Conservation (phyloP, 768 basidiomycete genomes). For the Rhizopogon vesiculosus region DNA sequence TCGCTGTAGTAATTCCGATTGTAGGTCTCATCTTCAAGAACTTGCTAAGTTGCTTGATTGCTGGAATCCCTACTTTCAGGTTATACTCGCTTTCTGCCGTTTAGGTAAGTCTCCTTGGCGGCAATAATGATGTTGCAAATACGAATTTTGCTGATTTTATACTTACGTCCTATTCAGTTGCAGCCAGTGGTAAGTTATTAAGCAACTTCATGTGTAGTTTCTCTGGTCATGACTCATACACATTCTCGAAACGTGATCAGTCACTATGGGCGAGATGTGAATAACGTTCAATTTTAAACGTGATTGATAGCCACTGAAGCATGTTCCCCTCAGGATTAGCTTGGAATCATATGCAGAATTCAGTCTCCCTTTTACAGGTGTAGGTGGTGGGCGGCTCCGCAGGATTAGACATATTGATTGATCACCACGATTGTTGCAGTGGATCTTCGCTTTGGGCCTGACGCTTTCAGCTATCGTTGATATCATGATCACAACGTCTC, state of each 20-base stretch:
- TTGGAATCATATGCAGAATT: slow-evolving; percentile 8
- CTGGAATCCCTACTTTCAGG: slow-evolving; percentile 2
- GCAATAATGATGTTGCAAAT: background rate
- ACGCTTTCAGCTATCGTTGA: slow-evolving; percentile 42
- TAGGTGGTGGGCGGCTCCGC: slow-evolving; percentile 1
- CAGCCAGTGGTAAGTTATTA: slow-evolving; percentile 14
- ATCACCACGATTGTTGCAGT: slow-evolving; percentile 20
- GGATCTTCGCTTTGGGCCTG: slow-evolving; percentile 42
- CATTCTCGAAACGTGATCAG: slow-evolving; percentile 7
- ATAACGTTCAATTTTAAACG: background rate
- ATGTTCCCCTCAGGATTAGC: slow-evolving; percentile 7
- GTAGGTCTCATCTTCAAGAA: slow-evolving; percentile 4
- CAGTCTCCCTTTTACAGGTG: slow-evolving; percentile 7
- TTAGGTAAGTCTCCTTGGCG: slow-evolving; percentile 8
- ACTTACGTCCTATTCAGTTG: slow-evolving; percentile 3
- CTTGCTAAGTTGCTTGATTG: background rate
- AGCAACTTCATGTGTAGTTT: background rate
- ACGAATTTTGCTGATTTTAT: background rate
- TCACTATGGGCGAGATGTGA: slow-evolving; percentile 18
- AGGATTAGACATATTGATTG: slow-evolving; percentile 5
- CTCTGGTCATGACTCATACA: background rate
- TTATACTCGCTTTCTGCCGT: slow-evolving; percentile 11
- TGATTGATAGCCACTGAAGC: background rate
- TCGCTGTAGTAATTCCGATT: slow-evolving; percentile 11
- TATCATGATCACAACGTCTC: slow-evolving; percentile 36